Conservation (phyloP, 108 stramenopile species). For the Tribonema minus region DNA sequence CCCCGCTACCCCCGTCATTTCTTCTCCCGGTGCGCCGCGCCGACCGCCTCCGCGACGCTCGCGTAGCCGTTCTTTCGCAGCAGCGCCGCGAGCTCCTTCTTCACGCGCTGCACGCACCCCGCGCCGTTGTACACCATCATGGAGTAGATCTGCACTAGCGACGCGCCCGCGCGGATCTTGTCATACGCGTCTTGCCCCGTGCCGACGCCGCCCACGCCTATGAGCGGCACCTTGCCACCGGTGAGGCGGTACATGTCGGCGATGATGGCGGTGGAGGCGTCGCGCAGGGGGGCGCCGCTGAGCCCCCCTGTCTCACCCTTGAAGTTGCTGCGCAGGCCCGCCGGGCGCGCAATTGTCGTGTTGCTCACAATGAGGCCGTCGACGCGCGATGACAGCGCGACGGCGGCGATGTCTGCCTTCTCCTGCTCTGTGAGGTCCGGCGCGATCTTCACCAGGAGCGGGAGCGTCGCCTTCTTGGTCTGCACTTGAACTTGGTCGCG, state of each 20-base stretch:
- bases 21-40: slow-evolving; percentile 24
- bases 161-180: slow-evolving; percentile 84
- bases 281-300: slow-evolving; percentile 73
- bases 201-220: slow-evolving; percentile 88
- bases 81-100: slow-evolving; percentile 43
- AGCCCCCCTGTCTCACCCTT: slow-evolving; percentile 75
- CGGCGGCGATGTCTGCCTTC: slow-evolving; percentile 67
- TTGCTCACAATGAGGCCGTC: slow-evolving; percentile 90
- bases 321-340: slow-evolving; percentile 50
- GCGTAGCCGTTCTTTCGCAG: slow-evolving; percentile 41
- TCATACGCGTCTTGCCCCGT: slow-evolving; percentile 80
- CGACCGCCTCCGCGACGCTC: slow-evolving; percentile 52
- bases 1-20: too few species aligned
- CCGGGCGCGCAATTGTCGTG: slow-evolving; percentile 75
- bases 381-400: slow-evolving; percentile 54
- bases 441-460: slow-evolving; percentile 85
- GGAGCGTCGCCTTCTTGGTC: slow-evolving; percentile 30
- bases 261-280: slow-evolving; percentile 75
- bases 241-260: slow-evolving; percentile 70
- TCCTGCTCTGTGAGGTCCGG: slow-evolving; percentile 79
- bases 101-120: slow-evolving; percentile 61
- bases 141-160: slow-evolving; percentile 74
- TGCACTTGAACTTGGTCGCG: slow-evolving; percentile 50
- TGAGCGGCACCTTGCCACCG: slow-evolving; percentile 74
- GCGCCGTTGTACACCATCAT: slow-evolving; percentile 83